Evolutionary conservation across 345 rosid species (phyloP), one percentile per base, ranked within the genome.

Genomic region (Microthlaspi erraticum): DNA sequence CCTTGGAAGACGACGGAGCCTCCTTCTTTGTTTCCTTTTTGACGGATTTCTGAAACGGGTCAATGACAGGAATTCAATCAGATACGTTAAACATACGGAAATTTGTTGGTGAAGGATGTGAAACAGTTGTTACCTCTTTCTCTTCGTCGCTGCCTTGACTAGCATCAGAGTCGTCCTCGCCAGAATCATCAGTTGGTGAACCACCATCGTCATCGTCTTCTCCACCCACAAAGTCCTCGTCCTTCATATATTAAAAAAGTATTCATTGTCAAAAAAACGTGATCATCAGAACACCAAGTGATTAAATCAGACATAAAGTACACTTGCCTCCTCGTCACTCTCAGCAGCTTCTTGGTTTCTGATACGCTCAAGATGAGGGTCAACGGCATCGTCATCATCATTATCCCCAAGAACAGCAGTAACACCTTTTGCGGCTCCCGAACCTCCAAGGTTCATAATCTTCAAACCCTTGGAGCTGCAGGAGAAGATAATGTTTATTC

Each of bases 161-260:
- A 52, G 70, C 97, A 83, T 78, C 97, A 61, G 78, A 75, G 73
- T 81, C 83, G 57, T 89, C 91, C 42, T 53, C 96, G 71, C 96
- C 99, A 63, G 99, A 94, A 78, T 94, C 98, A 89, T 91, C 99
- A 53, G 96, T 88, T 42, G 98, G 93, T 48, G 98, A 92, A 50
- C 99, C 99, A 72, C 71, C 91, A 53, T 94, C 99, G 37, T 94
- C 99, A 77, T 70, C 74, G 0, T 84, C 85, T 69, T 80, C 92
- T 56, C 23, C 42, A 62, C 29, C 29, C 29, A 94, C 99, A 75
- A 91, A 94, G 79, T 94, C 99, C 80, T 86, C 90, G 77, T 91
- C 99, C 99, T 94, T 84, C 64, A 77, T 23, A 66, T 36, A 71
- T 72, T 11, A 20, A n/a, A 26, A 26, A 65, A 53, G 32, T 7